Base-by-base conservation (phyloP, 2,329 filamentous ascomycete genomes). In the Leptodontidium sp. region DNA sequence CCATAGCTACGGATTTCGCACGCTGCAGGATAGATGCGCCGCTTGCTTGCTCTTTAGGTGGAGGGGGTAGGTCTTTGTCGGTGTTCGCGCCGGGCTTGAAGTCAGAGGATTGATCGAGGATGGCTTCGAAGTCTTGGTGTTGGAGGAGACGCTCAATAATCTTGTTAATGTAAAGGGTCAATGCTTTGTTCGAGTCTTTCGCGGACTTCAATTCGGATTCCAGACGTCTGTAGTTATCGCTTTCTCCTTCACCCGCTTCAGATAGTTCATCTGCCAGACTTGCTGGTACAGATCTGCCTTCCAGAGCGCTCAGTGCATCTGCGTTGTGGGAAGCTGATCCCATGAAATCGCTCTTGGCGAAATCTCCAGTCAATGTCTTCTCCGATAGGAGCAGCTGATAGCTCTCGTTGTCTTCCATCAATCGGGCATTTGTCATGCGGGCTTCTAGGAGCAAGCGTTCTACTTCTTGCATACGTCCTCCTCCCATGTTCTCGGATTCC, bases 361-460 rank as follows among this genome's bases (percentile, higher is more conserved):
- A 95, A 78, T 98, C 95, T 38, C 96, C 96, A 78, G 97, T 97
- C 68, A 99, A 87, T 1, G 96, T 98, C 85, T 94, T 95, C 80
- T 98, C 94, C 77, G 94, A 93, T 29, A 99, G 88, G 21, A 99
- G 88, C 47, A 98, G 87, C 81, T 98, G 95, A 81, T 97, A 99
- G 81, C 94, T 97, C 81, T 99, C 96, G 77, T 98, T 98, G 81
- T 99, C 96, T 82, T 99, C 96, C 92, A 98, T 96, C 71, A 99
- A 84, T 57, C 94, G 89, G 67, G 96, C 96, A 78, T 98, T 99
- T 74, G 94, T 92, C 91, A 98, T 96, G 76, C 94, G 93, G 49
- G 93, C 91, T 78, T 98, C 95, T 81, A 98, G 90, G 64, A 98
- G 87, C 72, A 93, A 88, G 75, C 92, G 91, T 82, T 98, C 94